phyloP scores from a whole-genome alignment of 495 filamentous ascomycete genomes.

The Neurospora sp. region DNA sequence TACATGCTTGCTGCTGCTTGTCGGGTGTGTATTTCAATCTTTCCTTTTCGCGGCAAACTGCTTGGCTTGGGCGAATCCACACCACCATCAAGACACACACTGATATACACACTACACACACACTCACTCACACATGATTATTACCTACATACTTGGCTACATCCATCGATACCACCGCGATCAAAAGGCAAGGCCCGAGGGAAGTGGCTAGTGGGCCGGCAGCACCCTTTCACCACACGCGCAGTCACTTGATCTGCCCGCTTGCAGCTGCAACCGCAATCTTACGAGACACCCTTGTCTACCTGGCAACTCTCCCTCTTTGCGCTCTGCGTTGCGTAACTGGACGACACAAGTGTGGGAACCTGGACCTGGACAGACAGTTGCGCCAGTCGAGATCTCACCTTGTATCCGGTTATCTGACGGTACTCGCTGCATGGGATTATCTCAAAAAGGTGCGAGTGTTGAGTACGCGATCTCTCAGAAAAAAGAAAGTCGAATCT shows the following conservation, averaged over 20 bases:
- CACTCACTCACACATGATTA: neutral
- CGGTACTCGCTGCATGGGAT: neutral
- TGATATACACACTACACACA: neutral
- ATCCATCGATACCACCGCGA: neutral
- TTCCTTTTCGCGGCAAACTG: neutral
- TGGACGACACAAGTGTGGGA: conserved; percentile 4
- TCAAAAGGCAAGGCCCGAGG: neutral
- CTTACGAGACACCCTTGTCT: conserved; percentile 13
- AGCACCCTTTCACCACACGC: conserved; percentile 10
- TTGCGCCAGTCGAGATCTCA: neutral
- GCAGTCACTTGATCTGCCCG: conserved; percentile 22
- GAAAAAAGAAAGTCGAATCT: neutral
- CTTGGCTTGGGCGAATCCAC: neutral
- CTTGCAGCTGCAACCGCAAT: conserved; percentile 20
- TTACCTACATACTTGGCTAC: neutral
- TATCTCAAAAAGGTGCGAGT: neutral
- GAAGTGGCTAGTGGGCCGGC: neutral
- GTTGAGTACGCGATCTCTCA: neutral
- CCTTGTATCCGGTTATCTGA: neutral
- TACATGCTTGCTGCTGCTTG: neutral
- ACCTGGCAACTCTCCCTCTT: neutral
- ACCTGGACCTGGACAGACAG: neutral
- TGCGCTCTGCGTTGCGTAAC: conserved; percentile 1
- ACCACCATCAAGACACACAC: neutral
- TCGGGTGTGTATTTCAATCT: neutral